Conservation (phyloP, 805 yeast genomes). For the Saccharomycopsis schoenii region DNA sequence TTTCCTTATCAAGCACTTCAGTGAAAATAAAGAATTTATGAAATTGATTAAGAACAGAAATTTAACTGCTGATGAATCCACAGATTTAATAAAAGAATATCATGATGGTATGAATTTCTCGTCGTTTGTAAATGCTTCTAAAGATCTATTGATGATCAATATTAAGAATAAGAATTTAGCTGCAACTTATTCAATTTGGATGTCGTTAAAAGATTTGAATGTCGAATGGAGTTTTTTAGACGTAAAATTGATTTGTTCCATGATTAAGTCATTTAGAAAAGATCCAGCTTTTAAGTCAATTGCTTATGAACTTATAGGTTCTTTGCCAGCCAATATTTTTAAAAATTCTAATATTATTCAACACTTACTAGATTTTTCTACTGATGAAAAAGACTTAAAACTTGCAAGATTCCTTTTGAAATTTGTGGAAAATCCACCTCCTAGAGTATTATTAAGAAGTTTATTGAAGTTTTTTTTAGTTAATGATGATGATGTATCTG, state of each 20-base stretch:
- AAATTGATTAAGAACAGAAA: neutral
- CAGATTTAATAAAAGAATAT: neutral
- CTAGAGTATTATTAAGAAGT: slow-evolving; percentile 2
- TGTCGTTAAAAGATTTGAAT: neutral
- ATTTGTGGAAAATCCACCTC: neutral
- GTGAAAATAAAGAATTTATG: neutral
- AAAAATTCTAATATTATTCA: neutral
- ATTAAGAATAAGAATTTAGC: slow-evolving; percentile 5
- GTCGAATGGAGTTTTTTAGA: slow-evolving; percentile 3
- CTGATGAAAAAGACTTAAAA: slow-evolving; percentile 2
- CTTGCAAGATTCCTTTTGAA: slow-evolving; percentile 5
- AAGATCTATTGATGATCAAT: slow-evolving; percentile 2
- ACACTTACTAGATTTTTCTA: slow-evolving; percentile 4
- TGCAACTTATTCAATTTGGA: slow-evolving; percentile 10
- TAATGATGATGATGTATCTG: slow-evolving; percentile 3
- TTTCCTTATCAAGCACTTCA: neutral
- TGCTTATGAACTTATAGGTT: slow-evolving; percentile 4
- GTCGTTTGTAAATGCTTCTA: neutral
- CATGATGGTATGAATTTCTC: neutral
- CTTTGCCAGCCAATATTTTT: slow-evolving; percentile 2
- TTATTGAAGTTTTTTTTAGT: slow-evolving; percentile 6
- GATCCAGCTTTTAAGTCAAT: slow-evolving; percentile 1
- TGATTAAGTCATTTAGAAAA: slow-evolving; percentile 3
- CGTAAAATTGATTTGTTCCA: neutral
- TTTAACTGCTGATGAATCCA: neutral